Base-by-base conservation (phyloP, 352 stramenopile genomes). In the Globisporangium polare region DNA sequence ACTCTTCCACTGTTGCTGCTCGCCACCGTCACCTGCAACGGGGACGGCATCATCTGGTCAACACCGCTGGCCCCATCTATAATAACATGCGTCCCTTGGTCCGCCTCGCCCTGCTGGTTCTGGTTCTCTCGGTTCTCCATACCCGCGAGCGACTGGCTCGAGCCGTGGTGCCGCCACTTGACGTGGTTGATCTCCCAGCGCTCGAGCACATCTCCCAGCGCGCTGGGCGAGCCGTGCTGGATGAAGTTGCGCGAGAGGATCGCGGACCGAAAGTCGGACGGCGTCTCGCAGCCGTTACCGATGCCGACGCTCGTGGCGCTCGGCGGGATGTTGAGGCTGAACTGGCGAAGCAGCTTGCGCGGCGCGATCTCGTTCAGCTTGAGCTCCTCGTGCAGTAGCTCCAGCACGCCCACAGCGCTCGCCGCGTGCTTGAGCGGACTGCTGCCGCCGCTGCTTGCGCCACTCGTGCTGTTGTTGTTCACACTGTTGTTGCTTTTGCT, bases 241-340 rank as follows among this genome's bases (percentile, higher is more conserved):
- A 71, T 46, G 5, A 50, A 47, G n/a, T 54, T 55, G 50, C 66
- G 24, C 57, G 52, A 39, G 43, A 59, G 42, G 39, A 69, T 33
- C 3, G 54, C 24, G 6, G 50, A 60, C 5, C 58, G 58, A 29
- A 49, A 67, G 39, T 58, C 60, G 5, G 56, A 31, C 35, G 39
- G 42, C 18, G 47, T 31, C 31, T 53, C 46, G 8, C 26, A 33
- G 5, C 22, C 24, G 7, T 22, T n/a, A 7, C 33, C 27, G n/a
- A 58, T n/a, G 15, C 33, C 27, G 24, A 58, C 22, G 15, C 50
- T 59, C 18, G 47, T 57, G 45, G 69, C 71, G 35, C 66, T 72
- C 1, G 80, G 77, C 3, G 72, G 70, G n/a, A 92, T 83, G 42
- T 85, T 92, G 56, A 94, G 67, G 45, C 83, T 94, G 61, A 88